Percentiles rank a stretch among this genome's conserved stretches.
Conservation (phyloP, 169 alveolate genomes). For the Amoebophrya sp. region DNA sequence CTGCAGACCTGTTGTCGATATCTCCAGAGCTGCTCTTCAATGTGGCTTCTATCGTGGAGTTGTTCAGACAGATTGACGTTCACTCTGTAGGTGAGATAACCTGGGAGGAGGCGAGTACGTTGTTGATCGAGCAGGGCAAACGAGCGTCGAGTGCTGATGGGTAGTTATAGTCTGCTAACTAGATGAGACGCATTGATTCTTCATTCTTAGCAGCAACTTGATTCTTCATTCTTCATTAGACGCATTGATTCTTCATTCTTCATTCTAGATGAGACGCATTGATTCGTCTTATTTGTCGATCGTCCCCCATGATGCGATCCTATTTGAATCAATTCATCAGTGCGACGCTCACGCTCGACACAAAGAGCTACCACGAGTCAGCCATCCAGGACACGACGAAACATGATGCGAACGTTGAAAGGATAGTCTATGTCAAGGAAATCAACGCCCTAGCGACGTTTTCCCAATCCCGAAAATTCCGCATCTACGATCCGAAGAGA, state of each 20-base stretch:
- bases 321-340: too few relatives aligned
- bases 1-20: too few relatives aligned
- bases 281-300: too few relatives aligned
- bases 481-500: not conserved
- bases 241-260: not conserved
- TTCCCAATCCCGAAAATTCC: not conserved
- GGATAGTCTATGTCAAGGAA: not conserved
- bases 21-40: not conserved
- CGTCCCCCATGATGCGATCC: too few relatives aligned
- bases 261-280: too few relatives aligned
- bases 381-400: not conserved
- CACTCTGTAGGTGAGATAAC: not conserved
- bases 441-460: not conserved
- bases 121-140: not conserved
- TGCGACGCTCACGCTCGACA: not conserved
- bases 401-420: not conserved
- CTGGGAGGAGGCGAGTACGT: not conserved
- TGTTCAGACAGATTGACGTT: not conserved
- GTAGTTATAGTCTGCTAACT: too few relatives aligned
- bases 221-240: not conserved
- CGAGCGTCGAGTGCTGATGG: too few relatives aligned
- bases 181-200: too few relatives aligned
- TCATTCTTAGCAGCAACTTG: too few relatives aligned
- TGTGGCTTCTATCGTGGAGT: not conserved
- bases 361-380: not conserved